These are phyloP conservation scores for Royoungia palumana DNA, from an alignment of 768 basidiomycete genomes.

Conservation along the genomic window DNA sequence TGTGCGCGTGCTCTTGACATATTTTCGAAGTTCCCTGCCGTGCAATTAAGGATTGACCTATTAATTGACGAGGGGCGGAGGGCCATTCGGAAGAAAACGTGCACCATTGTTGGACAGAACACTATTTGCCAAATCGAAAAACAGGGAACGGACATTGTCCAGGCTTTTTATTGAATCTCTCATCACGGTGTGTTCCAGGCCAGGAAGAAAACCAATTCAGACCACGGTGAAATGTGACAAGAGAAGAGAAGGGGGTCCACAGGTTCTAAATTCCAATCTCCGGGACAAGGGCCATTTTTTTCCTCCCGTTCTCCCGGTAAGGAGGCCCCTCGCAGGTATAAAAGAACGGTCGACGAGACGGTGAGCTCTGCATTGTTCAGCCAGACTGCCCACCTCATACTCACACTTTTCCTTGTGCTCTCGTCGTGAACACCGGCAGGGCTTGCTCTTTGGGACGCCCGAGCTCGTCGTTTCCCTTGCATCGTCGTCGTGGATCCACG, in stretches of 20 bases:
- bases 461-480: constrained; percentile 24
- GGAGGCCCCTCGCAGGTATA: constrained; percentile 10
- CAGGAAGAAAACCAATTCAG: background rate
- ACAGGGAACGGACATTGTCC: background rate
- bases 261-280: no score
- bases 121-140: no score
- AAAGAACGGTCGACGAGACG: constrained; percentile 5
- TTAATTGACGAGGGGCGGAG: constrained; percentile 8
- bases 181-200: constrained; percentile 4
- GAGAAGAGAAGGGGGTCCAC: background rate
- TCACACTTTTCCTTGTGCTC: background rate
- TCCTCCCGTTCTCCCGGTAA: background rate
- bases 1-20: constrained; percentile 3
- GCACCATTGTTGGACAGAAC: constrained; percentile 5
- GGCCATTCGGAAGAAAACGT: constrained; percentile 11
- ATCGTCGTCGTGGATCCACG: constrained; percentile 33
- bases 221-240: constrained; percentile 3
- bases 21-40: constrained; percentile 2
- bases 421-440: constrained; percentile 2
- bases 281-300: no score
- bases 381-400: constrained; percentile 3
- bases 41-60: constrained; percentile 1
- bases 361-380: constrained; percentile 7
- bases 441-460: background rate
- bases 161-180: constrained; percentile 6